These are phyloP conservation scores for Thermothielavioides terrestris DNA, from an alignment of 495 filamentous ascomycete genomes.

Conservation along the genomic window DNA sequence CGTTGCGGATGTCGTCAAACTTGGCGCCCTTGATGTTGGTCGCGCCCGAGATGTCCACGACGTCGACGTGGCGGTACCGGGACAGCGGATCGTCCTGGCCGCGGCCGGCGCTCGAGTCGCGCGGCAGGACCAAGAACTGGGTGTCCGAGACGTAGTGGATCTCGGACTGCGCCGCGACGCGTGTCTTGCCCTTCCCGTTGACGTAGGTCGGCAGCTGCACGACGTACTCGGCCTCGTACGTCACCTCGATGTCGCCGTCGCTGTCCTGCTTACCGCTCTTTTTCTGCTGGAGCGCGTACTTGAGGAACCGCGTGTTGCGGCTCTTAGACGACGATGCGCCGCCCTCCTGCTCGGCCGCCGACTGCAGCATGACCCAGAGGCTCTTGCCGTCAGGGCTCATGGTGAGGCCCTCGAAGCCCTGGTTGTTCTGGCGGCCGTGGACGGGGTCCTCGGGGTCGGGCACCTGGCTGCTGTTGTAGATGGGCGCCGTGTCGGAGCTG, in stretches of 20 bases:
- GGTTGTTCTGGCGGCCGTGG: conserved; percentile 65
- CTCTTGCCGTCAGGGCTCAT: conserved; percentile 53
- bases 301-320: conserved; percentile 51
- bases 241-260: conserved; percentile 19
- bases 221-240: conserved; percentile 56
- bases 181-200: conserved; percentile 30
- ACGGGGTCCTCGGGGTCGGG: conserved; percentile 44
- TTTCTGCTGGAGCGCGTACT: conserved; percentile 37
- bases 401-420: conserved; percentile 64
- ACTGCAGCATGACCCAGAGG: conserved; percentile 62
- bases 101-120: conserved; percentile 55
- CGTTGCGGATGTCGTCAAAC: conserved; percentile 38
- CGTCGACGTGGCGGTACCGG: conserved; percentile 63
- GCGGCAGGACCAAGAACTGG: conserved; percentile 62
- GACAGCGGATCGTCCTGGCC: conserved; percentile 46
- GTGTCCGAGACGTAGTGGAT: conserved; percentile 55
- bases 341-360: conserved; percentile 58
- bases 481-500: conserved; percentile 46
- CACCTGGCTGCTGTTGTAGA: conserved; percentile 42
- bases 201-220: conserved; percentile 55
- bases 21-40: conserved; percentile 55
- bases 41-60: conserved; percentile 57
- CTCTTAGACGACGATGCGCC: conserved; percentile 26
- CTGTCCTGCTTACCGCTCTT: conserved; percentile 38
- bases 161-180: conserved; percentile 63